Evolutionary conservation across 2,329 filamentous ascomycete genomes (phyloP).

Genomic region (Teratosphaeria pseudoeucalypti): DNA sequence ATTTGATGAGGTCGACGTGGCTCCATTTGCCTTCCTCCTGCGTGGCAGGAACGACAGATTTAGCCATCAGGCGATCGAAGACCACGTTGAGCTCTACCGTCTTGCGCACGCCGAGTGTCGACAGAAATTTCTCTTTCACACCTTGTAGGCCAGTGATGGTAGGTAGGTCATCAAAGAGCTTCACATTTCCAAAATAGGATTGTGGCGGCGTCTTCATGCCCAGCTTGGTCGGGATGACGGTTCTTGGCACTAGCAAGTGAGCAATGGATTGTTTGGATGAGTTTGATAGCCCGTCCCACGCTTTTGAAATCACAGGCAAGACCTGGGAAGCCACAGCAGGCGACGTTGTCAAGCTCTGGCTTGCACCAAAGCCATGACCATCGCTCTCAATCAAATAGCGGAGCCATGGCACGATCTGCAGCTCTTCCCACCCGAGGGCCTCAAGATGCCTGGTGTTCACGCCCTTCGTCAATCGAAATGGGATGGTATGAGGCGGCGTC

Average conservation of each 20-base stretch:
- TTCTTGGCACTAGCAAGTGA: conserved; percentile 53
- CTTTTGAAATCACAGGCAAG: conserved; percentile 71
- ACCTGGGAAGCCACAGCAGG: conserved; percentile 67
- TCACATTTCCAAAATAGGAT: conserved; percentile 87
- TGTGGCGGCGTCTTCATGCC: conserved; percentile 81
- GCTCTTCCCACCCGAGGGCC: conserved; percentile 72
- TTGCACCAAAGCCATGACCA: conserved; percentile 47
- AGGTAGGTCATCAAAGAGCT: conserved; percentile 87
- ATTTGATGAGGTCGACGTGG: conserved; percentile 89
- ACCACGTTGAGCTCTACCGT: conserved; percentile 92
- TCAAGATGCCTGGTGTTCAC: conserved; percentile 60
- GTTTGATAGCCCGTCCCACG: conserved; percentile 71
- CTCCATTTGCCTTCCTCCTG: conserved; percentile 57
- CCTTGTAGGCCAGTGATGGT: conserved; percentile 64
- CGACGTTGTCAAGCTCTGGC: conserved; percentile 61
- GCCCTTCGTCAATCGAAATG: conserved; percentile 68
- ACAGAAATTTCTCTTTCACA: conserved; percentile 83
- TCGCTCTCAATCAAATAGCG: conserved; percentile 64
- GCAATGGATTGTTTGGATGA: conserved; percentile 56
- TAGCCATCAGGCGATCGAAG: conserved; percentile 70
- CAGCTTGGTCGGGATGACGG: conserved; percentile 79
- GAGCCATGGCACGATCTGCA: conserved; percentile 80
- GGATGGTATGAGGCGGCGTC: conserved; percentile 69
- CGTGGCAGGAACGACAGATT: conserved; percentile 35
- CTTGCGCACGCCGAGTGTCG: conserved; percentile 78